Percentiles rank a stretch among this genome's conserved stretches.
These are phyloP conservation scores for Aspergillus awamori DNA, from an alignment of 2,329 filamentous ascomycete genomes.

Conservation along the genomic window DNA sequence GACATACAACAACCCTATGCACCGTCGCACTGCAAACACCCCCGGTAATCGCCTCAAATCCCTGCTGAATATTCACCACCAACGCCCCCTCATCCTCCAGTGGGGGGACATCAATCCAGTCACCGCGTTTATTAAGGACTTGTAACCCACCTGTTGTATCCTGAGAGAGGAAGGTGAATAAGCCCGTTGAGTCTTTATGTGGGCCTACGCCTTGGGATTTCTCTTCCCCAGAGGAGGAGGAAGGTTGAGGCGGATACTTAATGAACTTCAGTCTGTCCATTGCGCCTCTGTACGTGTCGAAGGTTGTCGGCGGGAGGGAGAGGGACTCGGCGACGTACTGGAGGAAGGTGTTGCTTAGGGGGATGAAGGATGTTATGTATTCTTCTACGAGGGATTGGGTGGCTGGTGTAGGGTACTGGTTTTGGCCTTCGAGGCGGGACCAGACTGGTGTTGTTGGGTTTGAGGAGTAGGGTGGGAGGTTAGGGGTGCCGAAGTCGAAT, in stretches of 20 bases:
- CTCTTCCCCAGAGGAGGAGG: not conserved
- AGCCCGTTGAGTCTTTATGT: constrained; percentile 58
- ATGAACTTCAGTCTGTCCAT: constrained; percentile 61
- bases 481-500: constrained; percentile 46
- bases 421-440: constrained; percentile 41
- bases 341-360: constrained; percentile 56
- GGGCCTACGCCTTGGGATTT: constrained; percentile 59
- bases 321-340: constrained; percentile 59
- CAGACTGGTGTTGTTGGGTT: constrained; percentile 41
- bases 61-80: constrained; percentile 55
- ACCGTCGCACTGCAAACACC: constrained; percentile 54
- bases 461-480: not conserved
- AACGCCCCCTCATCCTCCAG: constrained; percentile 42
- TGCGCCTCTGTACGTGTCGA: constrained; percentile 50
- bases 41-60: constrained; percentile 59
- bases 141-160: constrained; percentile 50
- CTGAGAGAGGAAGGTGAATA: constrained; percentile 47
- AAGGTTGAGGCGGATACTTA: constrained; percentile 52
- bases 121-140: constrained; percentile 49
- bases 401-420: constrained; percentile 18
- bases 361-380: constrained; percentile 55
- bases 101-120: constrained; percentile 50
- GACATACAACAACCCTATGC: constrained; percentile 39
- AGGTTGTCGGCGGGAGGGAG: constrained; percentile 52
- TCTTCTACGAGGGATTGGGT: constrained; percentile 41